A percentile compares a stretch with the other conserved stretches of the same genome.
Evolutionary conservation across 441 rosid species (phyloP).

Genomic region (Erodium moschatum): DNA sequence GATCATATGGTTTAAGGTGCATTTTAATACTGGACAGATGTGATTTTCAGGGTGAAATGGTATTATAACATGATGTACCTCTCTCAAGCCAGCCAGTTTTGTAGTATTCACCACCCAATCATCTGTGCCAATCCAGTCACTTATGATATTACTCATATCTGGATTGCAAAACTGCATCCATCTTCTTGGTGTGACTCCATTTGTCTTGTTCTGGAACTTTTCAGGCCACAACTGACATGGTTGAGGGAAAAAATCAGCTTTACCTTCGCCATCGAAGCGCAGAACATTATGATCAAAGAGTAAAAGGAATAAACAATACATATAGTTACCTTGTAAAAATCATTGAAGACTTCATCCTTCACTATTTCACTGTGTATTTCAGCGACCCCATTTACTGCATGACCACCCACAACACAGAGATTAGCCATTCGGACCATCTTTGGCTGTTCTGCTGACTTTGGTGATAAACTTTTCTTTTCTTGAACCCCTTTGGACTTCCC

Average conservation of each 20-base stretch:
- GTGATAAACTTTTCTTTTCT: slow-evolving; percentile 30
- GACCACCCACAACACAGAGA: slow-evolving; percentile 81
- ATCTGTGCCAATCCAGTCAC: slow-evolving; percentile 67
- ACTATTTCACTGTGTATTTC: slow-evolving; percentile 92
- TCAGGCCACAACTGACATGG: slow-evolving; percentile 72
- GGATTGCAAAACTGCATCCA: slow-evolving; percentile 89
- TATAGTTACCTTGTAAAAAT: slow-evolving; percentile 51
- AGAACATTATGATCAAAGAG: background rate
- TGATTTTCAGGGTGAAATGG: background rate
- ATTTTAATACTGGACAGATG: background rate
- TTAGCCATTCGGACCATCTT: slow-evolving; percentile 93
- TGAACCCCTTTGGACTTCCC: slow-evolving; percentile 20
- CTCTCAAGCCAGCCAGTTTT: slow-evolving; percentile 53
- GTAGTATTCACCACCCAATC: slow-evolving; percentile 79
- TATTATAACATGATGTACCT: slow-evolving; percentile 33
- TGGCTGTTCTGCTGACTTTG: slow-evolving; percentile 40
- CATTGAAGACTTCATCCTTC: slow-evolving; percentile 75
- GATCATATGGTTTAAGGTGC: background rate
- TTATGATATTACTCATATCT: slow-evolving; percentile 64
- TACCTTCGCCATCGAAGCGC: background rate
- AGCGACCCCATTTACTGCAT: slow-evolving; percentile 95
- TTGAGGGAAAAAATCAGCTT: background rate
- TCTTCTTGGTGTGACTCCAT: slow-evolving; percentile 95
- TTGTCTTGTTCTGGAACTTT: slow-evolving; percentile 88
- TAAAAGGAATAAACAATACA: slow-evolving; percentile 3